Conservation (phyloP, 352 stramenopile species). For the Pythium biforme region DNA sequence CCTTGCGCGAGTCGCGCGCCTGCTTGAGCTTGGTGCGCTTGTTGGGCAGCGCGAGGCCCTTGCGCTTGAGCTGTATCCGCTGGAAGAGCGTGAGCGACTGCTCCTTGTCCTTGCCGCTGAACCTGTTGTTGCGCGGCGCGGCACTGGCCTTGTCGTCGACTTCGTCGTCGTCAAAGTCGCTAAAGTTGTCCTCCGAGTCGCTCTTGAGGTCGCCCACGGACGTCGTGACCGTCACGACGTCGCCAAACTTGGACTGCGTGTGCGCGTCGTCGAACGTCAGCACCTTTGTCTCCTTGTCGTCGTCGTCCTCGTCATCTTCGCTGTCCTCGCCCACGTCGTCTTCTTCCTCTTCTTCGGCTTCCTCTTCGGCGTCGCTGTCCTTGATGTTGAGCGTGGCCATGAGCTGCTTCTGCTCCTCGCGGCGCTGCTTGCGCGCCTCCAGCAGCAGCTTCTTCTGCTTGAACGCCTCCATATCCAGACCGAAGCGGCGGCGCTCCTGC, state of each 20-base stretch:
- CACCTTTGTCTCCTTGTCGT: constrained; percentile 42
- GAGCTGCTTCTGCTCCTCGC: constrained; percentile 78
- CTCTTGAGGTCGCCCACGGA: constrained; percentile 75
- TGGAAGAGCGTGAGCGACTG: constrained; percentile 83
- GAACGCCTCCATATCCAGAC: constrained; percentile 86
- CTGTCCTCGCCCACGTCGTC: constrained; percentile 34
- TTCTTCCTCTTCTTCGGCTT: constrained; percentile 24
- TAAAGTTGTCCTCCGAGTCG: constrained; percentile 66
- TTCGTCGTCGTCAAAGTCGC: constrained; percentile 50
- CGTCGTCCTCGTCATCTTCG: constrained; percentile 36
- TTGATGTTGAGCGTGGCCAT: constrained; percentile 55
- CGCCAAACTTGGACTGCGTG: constrained; percentile 83
- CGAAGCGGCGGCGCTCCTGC: constrained; percentile 82
- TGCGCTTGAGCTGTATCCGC: constrained; percentile 85
- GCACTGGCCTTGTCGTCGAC: constrained; percentile 30
- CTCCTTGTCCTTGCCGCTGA: constrained; percentile 36
- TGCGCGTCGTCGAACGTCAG: constrained; percentile 80
- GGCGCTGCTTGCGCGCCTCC: constrained; percentile 79
- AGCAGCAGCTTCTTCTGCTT: constrained; percentile 85
- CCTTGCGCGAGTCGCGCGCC: constrained; percentile 63
- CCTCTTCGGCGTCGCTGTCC: constrained; percentile 35
- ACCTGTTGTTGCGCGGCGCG: constrained; percentile 14
- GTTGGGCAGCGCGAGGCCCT: constrained; percentile 72
- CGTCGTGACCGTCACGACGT: constrained; percentile 86
- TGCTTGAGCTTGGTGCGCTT: constrained; percentile 87